phyloP scores from a whole-genome alignment of 139 green algal species.

The Chloropicon primus region DNA sequence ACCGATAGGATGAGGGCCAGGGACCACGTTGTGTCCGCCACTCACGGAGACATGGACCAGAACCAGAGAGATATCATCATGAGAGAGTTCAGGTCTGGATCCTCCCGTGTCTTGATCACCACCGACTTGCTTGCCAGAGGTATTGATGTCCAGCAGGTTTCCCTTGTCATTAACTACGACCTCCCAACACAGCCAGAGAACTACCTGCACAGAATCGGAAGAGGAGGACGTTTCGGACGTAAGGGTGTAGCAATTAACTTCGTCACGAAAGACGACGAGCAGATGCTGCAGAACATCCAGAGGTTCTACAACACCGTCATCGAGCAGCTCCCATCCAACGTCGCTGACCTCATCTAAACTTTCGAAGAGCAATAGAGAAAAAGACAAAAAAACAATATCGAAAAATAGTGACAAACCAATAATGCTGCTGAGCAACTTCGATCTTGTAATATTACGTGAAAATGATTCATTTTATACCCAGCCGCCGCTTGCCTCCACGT shows the following conservation, averaged over 20 bases:
- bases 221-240: slow-evolving; percentile 80
- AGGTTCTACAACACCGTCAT: slow-evolving; percentile 98
- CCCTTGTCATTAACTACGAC: slow-evolving; percentile 99
- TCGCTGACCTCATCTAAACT: slow-evolving; percentile 80
- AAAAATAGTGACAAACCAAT: too few relatives aligned
- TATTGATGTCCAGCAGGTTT: slow-evolving; percentile 99
- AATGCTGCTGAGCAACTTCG: too few relatives aligned
- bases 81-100: slow-evolving; percentile 98
- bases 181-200: slow-evolving; percentile 99
- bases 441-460: too few relatives aligned
- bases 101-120: slow-evolving; percentile 98
- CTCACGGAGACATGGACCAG: slow-evolving; percentile 99
- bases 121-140: slow-evolving; percentile 98
- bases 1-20: slow-evolving; percentile 97
- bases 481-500: too few relatives aligned
- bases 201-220: slow-evolving; percentile 98
- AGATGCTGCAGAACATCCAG: slow-evolving; percentile 94
- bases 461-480: too few relatives aligned
- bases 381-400: too few relatives aligned
- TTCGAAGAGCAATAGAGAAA: too few relatives aligned
- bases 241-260: slow-evolving; percentile 99
- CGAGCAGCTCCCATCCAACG: slow-evolving; percentile 94
- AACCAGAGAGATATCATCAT: slow-evolving; percentile 99
- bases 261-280: slow-evolving; percentile 86
- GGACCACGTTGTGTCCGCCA: slow-evolving; percentile 98